Percentiles rank a stretch among this genome's conserved stretches.
Conservation (phyloP, 441 rosid species). For the Cnidoscolus chayamansa region DNA sequence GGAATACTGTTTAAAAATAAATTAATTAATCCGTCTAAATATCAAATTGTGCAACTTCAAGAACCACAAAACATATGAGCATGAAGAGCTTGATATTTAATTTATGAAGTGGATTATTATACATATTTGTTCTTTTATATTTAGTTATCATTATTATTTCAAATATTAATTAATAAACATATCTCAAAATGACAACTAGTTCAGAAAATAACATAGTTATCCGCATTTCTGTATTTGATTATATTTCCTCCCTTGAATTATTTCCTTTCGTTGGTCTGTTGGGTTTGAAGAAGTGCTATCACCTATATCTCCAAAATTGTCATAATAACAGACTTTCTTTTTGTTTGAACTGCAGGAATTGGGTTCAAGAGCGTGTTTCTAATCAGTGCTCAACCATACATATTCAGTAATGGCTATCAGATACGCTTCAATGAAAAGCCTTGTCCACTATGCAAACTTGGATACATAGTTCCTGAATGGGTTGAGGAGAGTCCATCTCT, state of each 20-base stretch:
- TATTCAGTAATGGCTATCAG: constrained; percentile 71
- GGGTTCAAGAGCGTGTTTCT: constrained; percentile 81
- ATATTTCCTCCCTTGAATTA: background rate
- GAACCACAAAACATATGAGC: too few relatives aligned
- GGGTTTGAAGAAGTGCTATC: constrained; percentile 39
- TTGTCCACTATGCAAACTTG: constrained; percentile 54
- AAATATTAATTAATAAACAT: too few relatives aligned
- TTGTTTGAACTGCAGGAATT: constrained; percentile 41
- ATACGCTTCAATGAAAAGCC: constrained; percentile 63
- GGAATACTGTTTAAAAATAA: too few relatives aligned
- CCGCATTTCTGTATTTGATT: background rate
- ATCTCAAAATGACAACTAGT: too few relatives aligned
- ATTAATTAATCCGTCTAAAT: too few relatives aligned
- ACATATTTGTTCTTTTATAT: too few relatives aligned
- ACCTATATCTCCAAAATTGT: background rate
- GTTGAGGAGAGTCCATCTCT: constrained; percentile 51
- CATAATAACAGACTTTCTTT: background rate
- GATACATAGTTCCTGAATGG: constrained; percentile 81
- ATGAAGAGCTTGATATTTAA: too few relatives aligned
- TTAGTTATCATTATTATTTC: too few relatives aligned
- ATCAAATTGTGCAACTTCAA: too few relatives aligned
- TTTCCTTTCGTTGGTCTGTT: background rate
- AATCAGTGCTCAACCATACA: constrained; percentile 53
- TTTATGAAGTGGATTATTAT: too few relatives aligned
- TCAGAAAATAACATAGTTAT: too few relatives aligned